Conservation (phyloP, 2,329 filamentous ascomycete genomes). For the Bipolaris bicolor region DNA sequence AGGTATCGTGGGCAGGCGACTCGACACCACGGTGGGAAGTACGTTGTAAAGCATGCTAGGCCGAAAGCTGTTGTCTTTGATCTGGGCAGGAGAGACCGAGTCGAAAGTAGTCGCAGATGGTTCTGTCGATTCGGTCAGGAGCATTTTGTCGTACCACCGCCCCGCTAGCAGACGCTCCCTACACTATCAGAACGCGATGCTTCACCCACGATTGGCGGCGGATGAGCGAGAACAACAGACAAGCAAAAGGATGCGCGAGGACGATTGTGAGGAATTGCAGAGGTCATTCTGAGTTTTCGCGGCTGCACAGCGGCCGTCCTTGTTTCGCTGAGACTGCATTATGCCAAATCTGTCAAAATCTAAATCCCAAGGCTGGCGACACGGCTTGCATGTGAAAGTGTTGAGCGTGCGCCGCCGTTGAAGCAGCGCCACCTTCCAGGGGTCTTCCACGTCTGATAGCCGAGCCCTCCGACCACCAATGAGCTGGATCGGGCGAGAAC, state of each 20-base stretch:
- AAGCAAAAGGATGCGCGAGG: neutral
- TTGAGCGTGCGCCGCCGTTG: constrained; percentile 18
- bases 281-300: constrained; percentile 1
- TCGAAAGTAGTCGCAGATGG: constrained; percentile 13
- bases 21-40: constrained; percentile 61
- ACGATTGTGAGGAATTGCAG: neutral
- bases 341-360: constrained; percentile 17
- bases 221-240: constrained; percentile 3
- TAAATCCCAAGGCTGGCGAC: constrained; percentile 1
- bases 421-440: constrained; percentile 14
- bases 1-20: constrained; percentile 58
- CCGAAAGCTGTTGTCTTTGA: constrained; percentile 16
- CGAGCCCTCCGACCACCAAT: constrained; percentile 23
- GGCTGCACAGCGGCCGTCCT: constrained; percentile 21
- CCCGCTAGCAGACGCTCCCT: neutral
- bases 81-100: constrained; percentile 14
- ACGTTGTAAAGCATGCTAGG: constrained; percentile 60
- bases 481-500: constrained; percentile 2
- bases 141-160: constrained; percentile 26
- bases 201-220: neutral
- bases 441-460: constrained; percentile 15
- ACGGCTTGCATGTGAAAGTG: constrained; percentile 33
- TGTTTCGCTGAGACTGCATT: constrained; percentile 20
- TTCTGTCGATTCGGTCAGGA: constrained; percentile 3
- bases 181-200: neutral